Base-by-base conservation (phyloP, 2,329 filamentous ascomycete genomes). In the Chaetomium strumarium region DNA sequence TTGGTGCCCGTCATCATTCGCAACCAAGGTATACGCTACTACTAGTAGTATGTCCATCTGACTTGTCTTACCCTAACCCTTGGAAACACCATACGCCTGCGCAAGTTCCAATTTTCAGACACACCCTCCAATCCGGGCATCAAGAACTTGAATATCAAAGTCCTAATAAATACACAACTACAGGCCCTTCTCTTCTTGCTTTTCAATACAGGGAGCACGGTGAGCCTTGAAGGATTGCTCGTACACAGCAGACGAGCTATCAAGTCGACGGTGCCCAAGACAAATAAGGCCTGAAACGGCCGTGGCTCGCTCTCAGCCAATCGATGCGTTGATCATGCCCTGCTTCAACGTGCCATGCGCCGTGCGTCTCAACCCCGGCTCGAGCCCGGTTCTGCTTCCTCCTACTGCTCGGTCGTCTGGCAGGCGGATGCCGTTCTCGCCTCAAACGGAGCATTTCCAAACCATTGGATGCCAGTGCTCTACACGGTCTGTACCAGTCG, bases 251-350 rank as follows among this genome's bases (percentile, higher is more conserved):
- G 34, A 24, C 41, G 30, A 24, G n/a, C n/a, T 24, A 20, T 19
- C 46, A 19, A 30, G 39, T 31, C 38, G 38, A 24, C 56, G 52
- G 41, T 58, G 51, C 46, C 52, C 54, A 58, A 60, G 61, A 55
- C 60, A 60, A 62, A 58, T 13, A 51, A 19, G 50, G 58, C 40
- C 58, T 64, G 63, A 65, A 64, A 65, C 63, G 42, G 44, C 30
- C 55, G 49, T 57, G 52, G 56, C 51, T 52, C 46, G 46, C 57
- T 61, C 54, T 20, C 43, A 58, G 56, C 63, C 63, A 65, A 65
- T 64, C 62, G 57, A 59, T 51, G 37, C 38, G 20, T 42, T 12
- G 34, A 50, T 37, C 49, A 45, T 43, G 54, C 46, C 36, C 46
- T 44, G 56, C 52, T 58, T 60, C 59, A 58, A 55, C 57, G 62